Base-by-base conservation (phyloP, 306 rosid species). In the Cucumis melo region DNA sequence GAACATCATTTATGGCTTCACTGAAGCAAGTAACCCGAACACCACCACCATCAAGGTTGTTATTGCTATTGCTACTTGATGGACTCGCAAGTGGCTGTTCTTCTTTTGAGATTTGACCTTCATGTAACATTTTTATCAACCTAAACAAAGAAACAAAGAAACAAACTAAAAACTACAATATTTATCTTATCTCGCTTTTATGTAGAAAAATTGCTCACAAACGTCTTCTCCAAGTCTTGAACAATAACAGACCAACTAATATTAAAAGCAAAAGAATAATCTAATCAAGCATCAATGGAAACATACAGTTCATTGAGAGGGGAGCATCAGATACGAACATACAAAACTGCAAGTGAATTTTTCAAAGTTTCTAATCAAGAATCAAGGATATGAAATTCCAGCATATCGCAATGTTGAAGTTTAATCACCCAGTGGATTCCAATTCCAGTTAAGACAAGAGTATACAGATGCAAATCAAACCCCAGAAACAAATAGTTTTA, bases 1-100 rank as follows among this genome's bases (percentile, higher is more conserved):
- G 44, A 57, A 76, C 87, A 27, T 90, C 99, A 21, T 92, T 89
- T 65, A 92, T 80, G 21, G 83, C 78, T 72, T 92, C 92, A 44
- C 88, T 87, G 79, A 90, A 94, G 84, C 85, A 87, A 32, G 82
- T 89, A 74, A 94, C 53, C 53, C 79, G 89, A 78, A 87, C 34
- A 48, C 75, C 86, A 57, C 54, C 79, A 56, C 20, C 76, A 29
- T 77, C 81, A 11, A 51, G 61, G 27, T 14, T 5, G 10, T 51
- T 81, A 32, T 71, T 73, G 19, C 11, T 50, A 48, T 20, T 73
- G 50, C 3, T 48, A 17, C 11, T 51, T 19, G 60, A 32, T 46
- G n/a, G 83, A 53, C 60, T 6, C 42, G 80, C 50, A 17, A 59
- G 15, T 29, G 57, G 50, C 58, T 48, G 82, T 44, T 68, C 62